These are phyloP conservation scores for Apostasia ramifera DNA, from an alignment of 106 monocot species.

Conservation along the genomic window DNA sequence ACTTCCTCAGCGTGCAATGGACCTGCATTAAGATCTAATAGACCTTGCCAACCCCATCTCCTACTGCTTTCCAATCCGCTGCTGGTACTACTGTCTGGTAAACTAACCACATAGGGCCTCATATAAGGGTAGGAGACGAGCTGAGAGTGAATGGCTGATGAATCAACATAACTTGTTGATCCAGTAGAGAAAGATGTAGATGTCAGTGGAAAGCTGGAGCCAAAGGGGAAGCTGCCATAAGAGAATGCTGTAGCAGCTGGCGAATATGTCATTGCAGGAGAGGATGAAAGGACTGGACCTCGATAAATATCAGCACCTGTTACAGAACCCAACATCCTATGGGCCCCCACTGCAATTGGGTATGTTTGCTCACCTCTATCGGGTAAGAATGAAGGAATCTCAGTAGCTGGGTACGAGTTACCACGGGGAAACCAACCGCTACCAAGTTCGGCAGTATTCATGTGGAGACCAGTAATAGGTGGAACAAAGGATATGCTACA, in stretches of 20 bases:
- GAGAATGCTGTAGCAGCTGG: conserved; percentile 32
- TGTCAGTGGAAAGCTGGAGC: conserved; percentile 26
- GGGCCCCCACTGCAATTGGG: conserved; percentile 30
- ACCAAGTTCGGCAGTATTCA: conserved; percentile 31
- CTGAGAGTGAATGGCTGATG: conserved; percentile 34
- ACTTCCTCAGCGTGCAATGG: conserved; percentile 43
- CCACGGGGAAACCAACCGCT: conserved; percentile 45
- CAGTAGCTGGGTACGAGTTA: conserved; percentile 36
- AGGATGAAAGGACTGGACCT: conserved; percentile 37
- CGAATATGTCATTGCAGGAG: conserved; percentile 37
- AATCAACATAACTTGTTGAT: conserved; percentile 24
- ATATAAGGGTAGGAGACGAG: conserved; percentile 34
- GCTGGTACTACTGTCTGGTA: conserved; percentile 20
- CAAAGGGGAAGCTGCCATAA: conserved; percentile 40
- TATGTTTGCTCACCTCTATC: conserved; percentile 41
- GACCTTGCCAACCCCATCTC: conserved; percentile 48
- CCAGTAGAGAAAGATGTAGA: conserved; percentile 31
- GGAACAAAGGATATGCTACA: conserved; percentile 24
- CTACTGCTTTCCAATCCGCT: conserved; percentile 26
- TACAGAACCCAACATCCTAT: conserved; percentile 29
- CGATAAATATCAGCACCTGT: conserved; percentile 33
- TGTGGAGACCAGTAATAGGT: conserved; percentile 25
- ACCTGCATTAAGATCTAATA: conserved; percentile 69
- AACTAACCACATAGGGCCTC: conserved; percentile 38
- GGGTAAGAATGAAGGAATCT: conserved; percentile 32